phyloP scores from a whole-genome alignment of 768 basidiomycete genomes.

The Neoboletus subvelutipes region DNA sequence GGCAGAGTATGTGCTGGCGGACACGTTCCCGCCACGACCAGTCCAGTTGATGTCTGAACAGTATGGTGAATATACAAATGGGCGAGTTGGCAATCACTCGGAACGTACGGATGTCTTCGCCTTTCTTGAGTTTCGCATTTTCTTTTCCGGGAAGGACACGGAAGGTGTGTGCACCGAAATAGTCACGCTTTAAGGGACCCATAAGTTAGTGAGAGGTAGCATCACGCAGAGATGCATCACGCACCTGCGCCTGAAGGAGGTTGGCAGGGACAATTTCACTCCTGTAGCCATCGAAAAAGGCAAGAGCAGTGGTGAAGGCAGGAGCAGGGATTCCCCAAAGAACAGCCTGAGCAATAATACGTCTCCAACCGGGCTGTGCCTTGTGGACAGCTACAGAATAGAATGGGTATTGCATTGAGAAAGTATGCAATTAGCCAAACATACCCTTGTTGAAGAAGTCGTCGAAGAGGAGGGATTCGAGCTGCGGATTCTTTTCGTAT shows the following conservation, averaged over 20 bases:
- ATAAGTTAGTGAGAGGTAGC: not conserved
- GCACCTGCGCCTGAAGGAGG: slow-evolving; percentile 88
- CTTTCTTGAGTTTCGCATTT: slow-evolving; percentile 74
- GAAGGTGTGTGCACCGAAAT: slow-evolving; percentile 99
- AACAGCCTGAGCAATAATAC: slow-evolving; percentile 91
- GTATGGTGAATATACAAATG: not conserved
- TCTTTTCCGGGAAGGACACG: slow-evolving; percentile 89
- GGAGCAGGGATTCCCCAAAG: slow-evolving; percentile 98
- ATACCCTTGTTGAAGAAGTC: slow-evolving; percentile 95
- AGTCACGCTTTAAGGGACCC: slow-evolving; percentile 70
- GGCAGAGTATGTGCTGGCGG: slow-evolving; percentile 81
- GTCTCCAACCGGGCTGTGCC: slow-evolving; percentile 98
- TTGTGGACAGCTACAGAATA: slow-evolving; percentile 69
- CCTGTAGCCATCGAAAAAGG: slow-evolving; percentile 99
- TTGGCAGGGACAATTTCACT: slow-evolving; percentile 94
- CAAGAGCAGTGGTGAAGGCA: slow-evolving; percentile 95
- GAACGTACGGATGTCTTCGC: slow-evolving; percentile 84
- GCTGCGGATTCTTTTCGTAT: slow-evolving; percentile 76
- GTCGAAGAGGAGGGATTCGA: slow-evolving; percentile 93
- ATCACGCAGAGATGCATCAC: slow-evolving; percentile 11
- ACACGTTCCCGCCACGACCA: slow-evolving; percentile 93
- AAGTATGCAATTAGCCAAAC: not conserved
- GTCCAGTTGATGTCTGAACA: slow-evolving; percentile 94
- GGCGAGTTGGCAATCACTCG: not conserved
- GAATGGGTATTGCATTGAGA: slow-evolving; percentile 1